Conservation (phyloP, 192 early-diverging fungal species). For the Geranomyces variabilis region DNA sequence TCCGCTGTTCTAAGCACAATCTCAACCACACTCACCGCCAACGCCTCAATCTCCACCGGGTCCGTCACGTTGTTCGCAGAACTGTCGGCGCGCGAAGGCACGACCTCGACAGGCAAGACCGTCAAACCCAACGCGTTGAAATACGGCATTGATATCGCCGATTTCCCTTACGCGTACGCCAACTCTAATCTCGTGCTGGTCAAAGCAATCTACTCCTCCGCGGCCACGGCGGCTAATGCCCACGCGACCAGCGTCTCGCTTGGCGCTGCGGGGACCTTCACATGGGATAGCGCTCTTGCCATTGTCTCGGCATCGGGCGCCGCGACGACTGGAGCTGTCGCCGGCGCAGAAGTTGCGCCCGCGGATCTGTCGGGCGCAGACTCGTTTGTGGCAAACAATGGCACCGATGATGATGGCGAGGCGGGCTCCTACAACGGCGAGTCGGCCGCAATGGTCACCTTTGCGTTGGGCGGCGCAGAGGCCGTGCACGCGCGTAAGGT, state of each 20-base stretch:
- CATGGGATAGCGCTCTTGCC: constrained; percentile 8
- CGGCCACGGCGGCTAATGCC: not conserved
- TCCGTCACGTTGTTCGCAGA: not conserved
- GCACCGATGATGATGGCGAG: not conserved
- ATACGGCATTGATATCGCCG: constrained; percentile 7
- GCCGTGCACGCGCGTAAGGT: constrained; percentile 12
- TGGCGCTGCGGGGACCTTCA: constrained; percentile 14
- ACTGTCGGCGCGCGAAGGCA: not conserved
- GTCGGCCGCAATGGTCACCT: not conserved
- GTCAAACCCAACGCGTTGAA: constrained; percentile 7
- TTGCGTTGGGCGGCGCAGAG: not conserved
- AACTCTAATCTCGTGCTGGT: constrained; percentile 8
- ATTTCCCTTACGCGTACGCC: constrained; percentile 3
- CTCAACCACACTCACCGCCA: not conserved
- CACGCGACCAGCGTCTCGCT: not conserved
- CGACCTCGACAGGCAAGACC: not conserved
- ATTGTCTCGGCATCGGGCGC: not conserved
- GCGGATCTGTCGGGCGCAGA: not conserved
- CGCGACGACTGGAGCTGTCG: not conserved
- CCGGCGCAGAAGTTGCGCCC: not conserved
- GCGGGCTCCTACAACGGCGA: not conserved
- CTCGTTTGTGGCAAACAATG: not conserved
- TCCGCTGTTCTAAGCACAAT: not conserved
- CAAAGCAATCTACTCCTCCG: constrained; percentile 5
- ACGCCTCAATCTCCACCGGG: not conserved